Conservation (phyloP, 2,329 filamentous ascomycete genomes). For the Sporothrix schenckii region DNA sequence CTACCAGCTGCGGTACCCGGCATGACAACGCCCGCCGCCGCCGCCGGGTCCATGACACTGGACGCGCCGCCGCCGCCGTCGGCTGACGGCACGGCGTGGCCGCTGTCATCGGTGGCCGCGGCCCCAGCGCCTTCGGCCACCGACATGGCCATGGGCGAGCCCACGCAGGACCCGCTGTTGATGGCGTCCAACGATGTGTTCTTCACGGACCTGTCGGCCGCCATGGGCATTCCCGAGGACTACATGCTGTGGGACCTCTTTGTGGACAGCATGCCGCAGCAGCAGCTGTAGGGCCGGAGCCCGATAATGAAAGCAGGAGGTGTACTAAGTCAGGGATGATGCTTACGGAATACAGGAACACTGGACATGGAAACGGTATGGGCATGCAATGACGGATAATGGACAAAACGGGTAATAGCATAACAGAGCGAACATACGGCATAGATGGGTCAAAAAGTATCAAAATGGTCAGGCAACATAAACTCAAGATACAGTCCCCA, state of each 20-base stretch:
- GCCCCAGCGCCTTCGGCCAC: background rate
- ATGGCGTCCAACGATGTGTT: conserved; percentile 14
- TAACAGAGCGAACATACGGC: no score
- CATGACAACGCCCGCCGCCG: background rate
- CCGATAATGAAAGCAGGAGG: background rate
- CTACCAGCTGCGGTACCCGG: background rate
- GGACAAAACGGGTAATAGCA: background rate
- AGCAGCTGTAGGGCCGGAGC: background rate
- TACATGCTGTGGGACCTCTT: conserved; percentile 33
- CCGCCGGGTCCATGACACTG: conserved; percentile 8
- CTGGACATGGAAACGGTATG: background rate
- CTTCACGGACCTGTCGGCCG: conserved; percentile 27
- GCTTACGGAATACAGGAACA: background rate
- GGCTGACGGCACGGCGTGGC: conserved; percentile 8
- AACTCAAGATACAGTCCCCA: no score
- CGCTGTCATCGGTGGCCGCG: background rate
- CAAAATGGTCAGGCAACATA: no score
- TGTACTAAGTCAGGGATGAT: no score
- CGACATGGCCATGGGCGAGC: conserved; percentile 24
- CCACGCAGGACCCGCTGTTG: background rate
- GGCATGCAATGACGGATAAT: background rate
- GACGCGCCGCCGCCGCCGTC: background rate
- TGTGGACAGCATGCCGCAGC: conserved; percentile 6
- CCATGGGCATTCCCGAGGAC: conserved; percentile 32
- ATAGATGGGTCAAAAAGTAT: no score